A percentile compares a stretch with the other conserved stretches of the same genome.
These are phyloP conservation scores for Tricholoma furcatifolium DNA, from an alignment of 768 basidiomycete species.

Conservation along the genomic window DNA sequence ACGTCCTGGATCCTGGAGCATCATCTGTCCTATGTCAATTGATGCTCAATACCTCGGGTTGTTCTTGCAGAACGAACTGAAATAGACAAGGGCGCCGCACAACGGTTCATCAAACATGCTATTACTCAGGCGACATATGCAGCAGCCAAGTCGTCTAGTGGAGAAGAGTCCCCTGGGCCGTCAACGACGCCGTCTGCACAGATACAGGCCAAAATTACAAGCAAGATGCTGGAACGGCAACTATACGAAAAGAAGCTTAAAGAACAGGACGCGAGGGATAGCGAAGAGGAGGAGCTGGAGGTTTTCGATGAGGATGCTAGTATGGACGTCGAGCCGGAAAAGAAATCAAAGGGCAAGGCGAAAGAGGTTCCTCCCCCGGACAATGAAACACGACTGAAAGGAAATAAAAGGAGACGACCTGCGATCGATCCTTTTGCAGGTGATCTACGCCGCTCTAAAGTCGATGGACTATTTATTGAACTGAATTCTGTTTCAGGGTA, in stretches of 20 bases:
- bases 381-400: conserved; percentile 7
- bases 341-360: conserved; percentile 37
- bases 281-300: conserved; percentile 40
- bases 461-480: background rate
- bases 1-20: conserved; percentile 27
- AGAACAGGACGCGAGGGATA: conserved; percentile 45
- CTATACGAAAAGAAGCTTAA: conserved; percentile 58
- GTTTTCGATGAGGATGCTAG: conserved; percentile 33
- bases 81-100: conserved; percentile 80
- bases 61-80: conserved; percentile 37
- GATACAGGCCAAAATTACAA: conserved; percentile 58
- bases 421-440: conserved; percentile 69
- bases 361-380: conserved; percentile 14
- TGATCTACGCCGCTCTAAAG: conserved; percentile 18
- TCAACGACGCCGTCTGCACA: conserved; percentile 22
- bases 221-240: conserved; percentile 71
- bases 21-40: background rate
- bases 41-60: background rate
- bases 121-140: conserved; percentile 60
- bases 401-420: conserved; percentile 48
- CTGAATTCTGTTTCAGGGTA: conserved; percentile 27
- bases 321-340: conserved; percentile 22
- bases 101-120: conserved; percentile 82
- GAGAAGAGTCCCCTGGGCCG: conserved; percentile 30
- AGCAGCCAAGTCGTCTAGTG: conserved; percentile 30